Base-by-base conservation (phyloP, 2,329 filamentous ascomycete genomes). In the Ampelomyces quisqualis region DNA sequence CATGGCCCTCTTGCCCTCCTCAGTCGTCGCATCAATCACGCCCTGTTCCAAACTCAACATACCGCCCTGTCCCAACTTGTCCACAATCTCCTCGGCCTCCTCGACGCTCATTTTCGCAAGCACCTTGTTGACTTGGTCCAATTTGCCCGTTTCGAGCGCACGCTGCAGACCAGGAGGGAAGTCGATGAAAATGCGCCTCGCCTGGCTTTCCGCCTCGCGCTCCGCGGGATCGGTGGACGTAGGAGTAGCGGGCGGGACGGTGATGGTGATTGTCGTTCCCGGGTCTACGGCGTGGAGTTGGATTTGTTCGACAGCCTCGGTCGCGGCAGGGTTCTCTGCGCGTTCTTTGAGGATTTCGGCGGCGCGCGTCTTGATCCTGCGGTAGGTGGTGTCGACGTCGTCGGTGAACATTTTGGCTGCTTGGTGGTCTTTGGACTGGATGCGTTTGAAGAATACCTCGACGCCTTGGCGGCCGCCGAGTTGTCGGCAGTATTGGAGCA, bases 221-320 rank as follows among this genome's bases (percentile, higher is more conserved):
- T 90, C 77, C 56, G 83, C 86, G 17, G 64, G 59, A 6, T 64
- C 60, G 0, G 47, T 45, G 0, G 63, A 43, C 0, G 50, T 50
- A 0, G 64, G 52, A 6, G 81, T 76, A 26, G 77, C 75, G 0
- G 85, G 76, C 9, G 93, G 91, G 26, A 95, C 85, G 39, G 73
- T 80, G 68, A 97, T 96, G 64, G 88, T 87, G 67, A 98, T 96
- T 47, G 87, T 85, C 3, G 91, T 96, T 33, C 86, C 86, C 0
- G 91, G 91, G 67, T 96, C 90, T 8, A 98, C 90, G 10, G 93
- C 91, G 65, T 98, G 93, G 32, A 98, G 78, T 70, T 98, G 94
- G 55, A 98, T 98, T 70, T 96, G 91, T 73, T 98, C 93, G 7
- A 95, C 86, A 14, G 85, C 88, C 17, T 77, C 80, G 2, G 71